Percentiles rank a stretch among this genome's conserved stretches.
These are phyloP conservation scores for Trichoderma brevicompactum DNA, from an alignment of 2,329 filamentous ascomycete species.

Conservation along the genomic window DNA sequence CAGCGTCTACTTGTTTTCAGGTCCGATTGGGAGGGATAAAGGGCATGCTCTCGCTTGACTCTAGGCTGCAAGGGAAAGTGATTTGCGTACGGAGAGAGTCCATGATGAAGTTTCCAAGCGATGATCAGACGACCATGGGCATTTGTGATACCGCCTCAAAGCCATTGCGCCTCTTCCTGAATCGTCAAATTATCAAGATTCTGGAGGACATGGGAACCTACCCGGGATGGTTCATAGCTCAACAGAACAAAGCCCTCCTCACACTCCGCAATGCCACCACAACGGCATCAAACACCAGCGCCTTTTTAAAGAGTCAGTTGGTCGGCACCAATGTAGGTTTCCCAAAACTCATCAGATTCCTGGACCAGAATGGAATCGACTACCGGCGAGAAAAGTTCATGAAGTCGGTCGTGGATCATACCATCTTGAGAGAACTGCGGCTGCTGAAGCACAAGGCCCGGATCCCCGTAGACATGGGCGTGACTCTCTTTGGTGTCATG, in stretches of 20 bases:
- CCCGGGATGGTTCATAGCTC: slow-evolving; percentile 60
- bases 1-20: slow-evolving; percentile 69
- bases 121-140: slow-evolving; percentile 61
- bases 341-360: slow-evolving; percentile 62
- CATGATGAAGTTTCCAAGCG: slow-evolving; percentile 77
- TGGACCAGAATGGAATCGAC: slow-evolving; percentile 62
- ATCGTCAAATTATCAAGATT: slow-evolving; percentile 83
- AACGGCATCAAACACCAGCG: slow-evolving; percentile 63
- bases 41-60: slow-evolving; percentile 76
- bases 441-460: slow-evolving; percentile 78
- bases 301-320: slow-evolving; percentile 65
- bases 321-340: slow-evolving; percentile 66
- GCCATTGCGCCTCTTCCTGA: slow-evolving; percentile 72
- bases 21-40: slow-evolving; percentile 76
- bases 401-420: slow-evolving; percentile 69
- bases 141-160: slow-evolving; percentile 72
- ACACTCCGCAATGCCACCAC: slow-evolving; percentile 63
- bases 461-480: slow-evolving; percentile 70
- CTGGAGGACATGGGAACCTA: slow-evolving; percentile 75
- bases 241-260: slow-evolving; percentile 67
- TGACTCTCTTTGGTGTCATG: slow-evolving; percentile 82
- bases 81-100: slow-evolving; percentile 68
- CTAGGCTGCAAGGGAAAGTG: slow-evolving; percentile 57
- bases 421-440: slow-evolving; percentile 71
- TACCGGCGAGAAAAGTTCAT: slow-evolving; percentile 73